A percentile compares a stretch with the other conserved stretches of the same genome.
These are phyloP conservation scores for Trichoderma afroharzianum DNA, from an alignment of 2,329 filamentous ascomycete genomes.

Conservation along the genomic window DNA sequence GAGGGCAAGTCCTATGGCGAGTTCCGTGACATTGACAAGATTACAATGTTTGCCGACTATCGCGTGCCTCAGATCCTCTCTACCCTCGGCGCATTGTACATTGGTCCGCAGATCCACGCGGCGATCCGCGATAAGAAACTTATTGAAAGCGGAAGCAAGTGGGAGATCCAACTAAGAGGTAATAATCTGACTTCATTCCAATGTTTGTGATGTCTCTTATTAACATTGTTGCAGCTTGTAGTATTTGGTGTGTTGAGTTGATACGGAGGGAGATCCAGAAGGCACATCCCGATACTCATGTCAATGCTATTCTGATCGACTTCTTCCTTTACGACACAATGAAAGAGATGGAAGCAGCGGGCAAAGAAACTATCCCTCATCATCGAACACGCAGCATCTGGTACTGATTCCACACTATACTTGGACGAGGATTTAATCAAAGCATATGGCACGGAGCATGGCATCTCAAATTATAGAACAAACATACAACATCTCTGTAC, in stretches of 20 bases:
- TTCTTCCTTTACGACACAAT: conserved; percentile 96
- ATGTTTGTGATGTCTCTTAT: background rate
- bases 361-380: conserved; percentile 62
- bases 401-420: conserved; percentile 56
- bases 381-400: conserved; percentile 91
- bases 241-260: conserved; percentile 93
- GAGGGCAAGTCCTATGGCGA: conserved; percentile 72
- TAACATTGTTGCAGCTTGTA: conserved; percentile 58
- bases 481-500: background rate
- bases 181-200: conserved; percentile 9
- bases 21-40: conserved; percentile 87
- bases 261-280: conserved; percentile 76
- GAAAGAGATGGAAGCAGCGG: conserved; percentile 71
- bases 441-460: background rate
- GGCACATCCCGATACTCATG: conserved; percentile 64
- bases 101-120: conserved; percentile 73
- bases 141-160: conserved; percentile 68
- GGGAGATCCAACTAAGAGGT: conserved; percentile 87
- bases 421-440: background rate
- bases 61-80: conserved; percentile 91
- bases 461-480: background rate
- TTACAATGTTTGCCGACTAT: conserved; percentile 99
- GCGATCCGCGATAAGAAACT: conserved; percentile 62
- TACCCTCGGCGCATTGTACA: conserved; percentile 75
- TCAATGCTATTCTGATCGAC: conserved; percentile 92